A percentile compares a stretch with the other conserved stretches of the same genome.
phyloP scores from a whole-genome alignment of 768 basidiomycete species.

The Sarcomyxa edulis region DNA sequence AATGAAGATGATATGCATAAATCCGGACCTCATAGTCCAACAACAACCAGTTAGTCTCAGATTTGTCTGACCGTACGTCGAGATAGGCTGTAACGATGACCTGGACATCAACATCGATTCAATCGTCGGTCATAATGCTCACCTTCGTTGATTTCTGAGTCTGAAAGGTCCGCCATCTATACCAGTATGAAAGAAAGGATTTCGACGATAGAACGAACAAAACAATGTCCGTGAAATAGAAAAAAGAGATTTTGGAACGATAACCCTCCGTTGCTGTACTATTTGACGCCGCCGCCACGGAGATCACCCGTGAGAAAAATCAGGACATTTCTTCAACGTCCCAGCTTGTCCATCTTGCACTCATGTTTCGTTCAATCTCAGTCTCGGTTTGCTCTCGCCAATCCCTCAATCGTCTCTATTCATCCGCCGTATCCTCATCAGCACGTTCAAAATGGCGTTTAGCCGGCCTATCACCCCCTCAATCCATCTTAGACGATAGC shows the following conservation, averaged over 20 bases:
- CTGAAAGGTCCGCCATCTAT: constrained; percentile 74
- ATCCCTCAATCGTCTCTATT: constrained; percentile 5
- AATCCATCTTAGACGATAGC: constrained; percentile 45
- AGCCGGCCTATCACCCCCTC: constrained; percentile 30
- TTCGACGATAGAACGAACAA: not conserved
- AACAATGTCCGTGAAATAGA: constrained; percentile 1
- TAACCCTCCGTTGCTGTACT: no score
- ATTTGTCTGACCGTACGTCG: constrained; percentile 81
- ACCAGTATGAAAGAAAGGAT: constrained; percentile 3
- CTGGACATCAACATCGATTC: not conserved
- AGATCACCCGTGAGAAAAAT: no score
- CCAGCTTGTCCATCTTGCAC: no score
- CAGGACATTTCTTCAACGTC: no score
- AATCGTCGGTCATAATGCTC: constrained; percentile 11
- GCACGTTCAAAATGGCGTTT: constrained; percentile 34
- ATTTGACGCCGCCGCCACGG: no score
- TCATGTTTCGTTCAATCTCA: not conserved
- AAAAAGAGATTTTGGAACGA: not conserved
- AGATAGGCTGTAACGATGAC: constrained; percentile 59
- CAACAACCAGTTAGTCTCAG: constrained; percentile 85
- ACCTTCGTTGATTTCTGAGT: constrained; percentile 74
- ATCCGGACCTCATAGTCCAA: constrained; percentile 71
- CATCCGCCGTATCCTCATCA: constrained; percentile 4
- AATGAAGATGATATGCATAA: not conserved
- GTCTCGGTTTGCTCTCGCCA: constrained; percentile 1